Conservation (phyloP, 176 grass and related monocot genomes). For the Tuctoria greenei region DNA sequence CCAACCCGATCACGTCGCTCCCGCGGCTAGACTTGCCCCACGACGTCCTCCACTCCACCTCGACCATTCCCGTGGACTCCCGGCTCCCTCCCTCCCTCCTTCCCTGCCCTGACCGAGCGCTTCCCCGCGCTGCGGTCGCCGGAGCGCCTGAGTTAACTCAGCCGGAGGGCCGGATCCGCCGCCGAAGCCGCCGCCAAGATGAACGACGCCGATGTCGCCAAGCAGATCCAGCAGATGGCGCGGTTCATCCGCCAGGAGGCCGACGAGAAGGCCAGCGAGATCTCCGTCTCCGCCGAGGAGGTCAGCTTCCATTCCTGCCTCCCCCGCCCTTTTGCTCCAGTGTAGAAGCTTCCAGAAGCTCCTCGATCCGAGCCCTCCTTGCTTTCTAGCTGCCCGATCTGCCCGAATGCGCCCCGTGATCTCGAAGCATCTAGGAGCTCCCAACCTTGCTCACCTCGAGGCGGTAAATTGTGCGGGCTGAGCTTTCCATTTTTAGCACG, state of each 20-base stretch:
- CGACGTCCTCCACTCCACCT: slow-evolving; percentile 34
- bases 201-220: slow-evolving; percentile 93
- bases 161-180: slow-evolving; percentile 40
- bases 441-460: not conserved
- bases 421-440: slow-evolving; percentile 21
- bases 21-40: slow-evolving; percentile 44
- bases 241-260: slow-evolving; percentile 99
- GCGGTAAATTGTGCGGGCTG: not conserved
- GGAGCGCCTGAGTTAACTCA: slow-evolving; percentile 18
- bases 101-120: not conserved
- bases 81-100: not conserved
- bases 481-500: not conserved
- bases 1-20: slow-evolving; percentile 41
- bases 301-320: slow-evolving; percentile 26
- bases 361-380: not conserved
- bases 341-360: slow-evolving; percentile 13
- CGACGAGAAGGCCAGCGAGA: slow-evolving; percentile 98
- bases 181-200: slow-evolving; percentile 48
- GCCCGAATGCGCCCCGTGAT: not conserved
- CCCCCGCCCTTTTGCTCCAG: not conserved
- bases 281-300: slow-evolving; percentile 98
- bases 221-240: slow-evolving; percentile 99
- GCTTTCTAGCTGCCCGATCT: slow-evolving; percentile 15
- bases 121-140: slow-evolving; percentile 24
- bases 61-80: slow-evolving; percentile 52